phyloP scores from a whole-genome alignment of 179 eudicot species.

The Actinidia chinensis region DNA sequence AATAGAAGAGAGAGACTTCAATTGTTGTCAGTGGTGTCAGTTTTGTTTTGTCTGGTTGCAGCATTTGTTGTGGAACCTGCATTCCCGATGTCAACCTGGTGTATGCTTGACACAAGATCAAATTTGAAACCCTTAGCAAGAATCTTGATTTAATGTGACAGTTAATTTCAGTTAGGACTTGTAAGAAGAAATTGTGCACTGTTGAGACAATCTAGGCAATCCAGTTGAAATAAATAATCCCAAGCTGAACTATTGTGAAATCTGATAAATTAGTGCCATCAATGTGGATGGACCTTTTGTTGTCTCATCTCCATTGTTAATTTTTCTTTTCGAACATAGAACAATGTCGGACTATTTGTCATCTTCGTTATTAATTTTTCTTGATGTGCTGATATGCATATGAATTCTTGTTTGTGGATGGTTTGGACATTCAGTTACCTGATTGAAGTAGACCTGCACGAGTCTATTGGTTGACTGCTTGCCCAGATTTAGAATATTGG shows the following conservation, averaged over 20 bases:
- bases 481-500: constrained; percentile 1
- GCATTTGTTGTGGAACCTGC: neutral
- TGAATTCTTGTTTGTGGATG: neutral
- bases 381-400: neutral
- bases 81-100: neutral
- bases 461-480: neutral
- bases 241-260: neutral
- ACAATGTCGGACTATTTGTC: no score
- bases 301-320: no score
- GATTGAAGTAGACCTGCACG: constrained; percentile 6
- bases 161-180: neutral
- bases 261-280: neutral
- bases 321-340: no score
- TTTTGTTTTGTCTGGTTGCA: neutral
- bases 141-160: neutral
- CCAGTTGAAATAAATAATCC: neutral
- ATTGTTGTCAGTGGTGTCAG: neutral
- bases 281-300: neutral
- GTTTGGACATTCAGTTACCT: neutral
- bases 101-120: neutral
- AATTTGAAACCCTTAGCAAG: neutral
- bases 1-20: neutral
- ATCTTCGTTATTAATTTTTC: neutral
- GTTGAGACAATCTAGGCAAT: neutral
- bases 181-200: neutral